Base-by-base conservation (phyloP, 805 yeast genomes). In the Yamadazyma sp. region DNA sequence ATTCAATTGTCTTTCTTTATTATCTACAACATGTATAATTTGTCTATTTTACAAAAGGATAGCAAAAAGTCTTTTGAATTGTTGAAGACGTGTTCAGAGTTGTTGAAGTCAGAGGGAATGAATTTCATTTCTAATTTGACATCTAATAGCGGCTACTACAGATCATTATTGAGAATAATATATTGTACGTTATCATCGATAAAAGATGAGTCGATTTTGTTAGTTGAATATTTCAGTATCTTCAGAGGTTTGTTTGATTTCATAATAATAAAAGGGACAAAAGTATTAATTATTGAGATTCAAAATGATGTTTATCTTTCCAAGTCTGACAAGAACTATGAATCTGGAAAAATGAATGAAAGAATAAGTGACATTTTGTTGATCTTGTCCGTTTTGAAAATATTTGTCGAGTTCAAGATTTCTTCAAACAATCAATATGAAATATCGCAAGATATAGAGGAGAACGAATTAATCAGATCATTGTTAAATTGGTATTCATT, bases 231-330 rank as follows among this genome's bases (percentile, higher is more conserved):
- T 37, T 70, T 78, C 13, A 73, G 75, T 34, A 65, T 76, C 3
- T 60, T 84, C 39, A 50, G 70, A 30, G 80, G 65, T 40, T 70
- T 81, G 25, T 80, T 86, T 49, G 82, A 76, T 32, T 56, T 73
- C 26, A 75, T 85, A 9, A 70, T 84, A 19, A 75, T 86, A 6
- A 76, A 72, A 44, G 86, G 93, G 1, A 70, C 82, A n/a, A 73
- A 73, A 25, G 63, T 75, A 2, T 56, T 84, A 18, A 67, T 82
- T 37, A 68, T 75, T 7, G 73, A 78, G 18, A 67, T 82, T 13
- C 83, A 80, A 44, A 68, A 76, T 27, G 78, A 75, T 28, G 75
- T 78, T 4, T 63, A 70, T 47, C 53, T 70, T 28, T 49, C 72
- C 29, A 51, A 53, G 13, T 53, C 60, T 11, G 48, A 66, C 13